Conservation (phyloP, 1,284 basidiomycete genomes). For the Vanrija sp. region DNA sequence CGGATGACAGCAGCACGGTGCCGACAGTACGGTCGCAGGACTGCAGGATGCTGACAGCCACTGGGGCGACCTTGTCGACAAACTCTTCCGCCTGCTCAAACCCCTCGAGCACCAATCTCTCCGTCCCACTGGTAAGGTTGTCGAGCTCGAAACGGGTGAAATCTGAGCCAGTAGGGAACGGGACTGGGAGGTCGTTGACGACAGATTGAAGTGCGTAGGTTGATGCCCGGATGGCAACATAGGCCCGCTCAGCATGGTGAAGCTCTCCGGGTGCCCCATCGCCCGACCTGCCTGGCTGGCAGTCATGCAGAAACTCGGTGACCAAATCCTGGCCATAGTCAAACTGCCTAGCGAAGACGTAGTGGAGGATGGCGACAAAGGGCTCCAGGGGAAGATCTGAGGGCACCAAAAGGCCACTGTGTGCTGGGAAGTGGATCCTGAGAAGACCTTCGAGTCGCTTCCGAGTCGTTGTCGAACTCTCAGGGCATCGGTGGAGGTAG, state of each 20-base stretch:
- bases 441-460: conserved; percentile 73
- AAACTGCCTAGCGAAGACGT: conserved; percentile 75
- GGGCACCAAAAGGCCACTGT: conserved; percentile 62
- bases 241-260: conserved; percentile 67
- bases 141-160: conserved; percentile 57
- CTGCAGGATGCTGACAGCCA: conserved; percentile 62
- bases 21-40: conserved; percentile 68
- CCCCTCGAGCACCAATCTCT: conserved; percentile 43
- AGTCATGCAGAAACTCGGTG: conserved; percentile 70
- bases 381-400: conserved; percentile 72
- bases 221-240: conserved; percentile 72
- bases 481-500: conserved; percentile 87
- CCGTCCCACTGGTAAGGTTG: not conserved
- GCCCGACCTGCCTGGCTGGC: conserved; percentile 48
- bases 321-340: conserved; percentile 82
- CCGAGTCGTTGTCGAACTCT: conserved; percentile 71
- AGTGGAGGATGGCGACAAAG: conserved; percentile 76
- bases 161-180: conserved; percentile 73
- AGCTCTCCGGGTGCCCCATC: conserved; percentile 48
- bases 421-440: conserved; percentile 74
- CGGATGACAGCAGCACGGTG: conserved; percentile 76
- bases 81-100: conserved; percentile 77
- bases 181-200: conserved; percentile 65
- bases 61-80: conserved; percentile 62
- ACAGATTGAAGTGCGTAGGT: conserved; percentile 67